phyloP scores from a whole-genome alignment of 2,329 filamentous ascomycete species.

The Diaporthe citrichinensis region DNA sequence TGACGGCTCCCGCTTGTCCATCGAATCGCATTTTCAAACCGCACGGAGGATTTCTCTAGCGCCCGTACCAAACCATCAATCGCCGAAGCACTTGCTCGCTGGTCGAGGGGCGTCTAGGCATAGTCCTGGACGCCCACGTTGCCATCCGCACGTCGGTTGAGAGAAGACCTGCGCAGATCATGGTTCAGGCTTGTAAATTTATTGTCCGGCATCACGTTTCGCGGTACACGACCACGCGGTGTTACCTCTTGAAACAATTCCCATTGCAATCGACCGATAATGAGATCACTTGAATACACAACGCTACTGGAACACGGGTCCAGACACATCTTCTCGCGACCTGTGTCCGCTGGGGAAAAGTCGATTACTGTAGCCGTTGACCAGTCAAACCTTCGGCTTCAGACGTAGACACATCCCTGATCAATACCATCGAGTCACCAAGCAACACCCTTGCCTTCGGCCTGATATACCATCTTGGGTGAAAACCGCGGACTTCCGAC shows the following conservation, averaged over 20 bases:
- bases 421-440: neutral
- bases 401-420: neutral
- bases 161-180: neutral
- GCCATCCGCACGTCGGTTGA: neutral
- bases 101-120: neutral
- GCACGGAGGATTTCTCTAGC: constrained; percentile 14
- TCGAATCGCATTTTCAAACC: constrained; percentile 21
- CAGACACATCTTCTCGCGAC: neutral
- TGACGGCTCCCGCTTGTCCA: constrained; percentile 27
- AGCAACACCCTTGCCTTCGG: neutral
- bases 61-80: constrained; percentile 23
- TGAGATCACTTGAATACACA: constrained; percentile 9
- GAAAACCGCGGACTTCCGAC: constrained; percentile 14
- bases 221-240: constrained; percentile 10
- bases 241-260: constrained; percentile 31
- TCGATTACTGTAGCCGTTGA: neutral
- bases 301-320: constrained; percentile 7
- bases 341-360: neutral
- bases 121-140: neutral
- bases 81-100: neutral
- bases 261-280: constrained; percentile 9
- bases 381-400: constrained; percentile 20
- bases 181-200: constrained; percentile 4
- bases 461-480: neutral
- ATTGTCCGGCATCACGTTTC: neutral